Evolutionary conservation across 2,329 filamentous ascomycete species (phyloP).

Genomic region (Phyllosticta citribraziliensis): DNA sequence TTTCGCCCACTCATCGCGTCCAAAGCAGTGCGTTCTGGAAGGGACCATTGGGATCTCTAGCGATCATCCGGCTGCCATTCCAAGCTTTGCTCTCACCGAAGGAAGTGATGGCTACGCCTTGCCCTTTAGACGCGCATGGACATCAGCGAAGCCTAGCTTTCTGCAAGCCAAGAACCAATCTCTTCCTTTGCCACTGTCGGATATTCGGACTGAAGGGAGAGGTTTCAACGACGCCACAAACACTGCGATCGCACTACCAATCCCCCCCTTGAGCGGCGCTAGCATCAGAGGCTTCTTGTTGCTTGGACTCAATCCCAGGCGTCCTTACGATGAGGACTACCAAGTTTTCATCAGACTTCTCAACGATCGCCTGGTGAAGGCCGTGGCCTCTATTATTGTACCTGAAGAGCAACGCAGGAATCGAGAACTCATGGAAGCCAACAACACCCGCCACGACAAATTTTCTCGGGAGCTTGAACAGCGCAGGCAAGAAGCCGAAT

Average conservation of each 20-base stretch:
- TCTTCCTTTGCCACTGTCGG: neutral
- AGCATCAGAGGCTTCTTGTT: conserved; percentile 6
- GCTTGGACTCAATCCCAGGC: conserved; percentile 3
- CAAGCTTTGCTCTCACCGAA: conserved; percentile 4
- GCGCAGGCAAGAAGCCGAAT: conserved; percentile 2
- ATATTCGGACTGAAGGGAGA: neutral
- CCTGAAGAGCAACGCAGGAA: conserved; percentile 6
- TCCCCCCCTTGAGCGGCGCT: conserved; percentile 8
- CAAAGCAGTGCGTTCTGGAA: conserved; percentile 7
- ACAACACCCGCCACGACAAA: neutral
- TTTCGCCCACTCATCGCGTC: neutral
- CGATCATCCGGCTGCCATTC: neutral
- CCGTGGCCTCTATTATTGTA: conserved; percentile 5
- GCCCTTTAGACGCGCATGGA: conserved; percentile 8
- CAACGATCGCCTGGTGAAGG: conserved; percentile 8
- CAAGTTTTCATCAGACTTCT: conserved; percentile 4
- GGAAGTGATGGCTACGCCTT: neutral
- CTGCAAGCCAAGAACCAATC: neutral
- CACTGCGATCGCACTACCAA: neutral
- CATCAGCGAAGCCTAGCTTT: conserved; percentile 4
- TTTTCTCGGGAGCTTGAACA: conserved; percentile 5
- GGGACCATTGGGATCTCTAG: conserved; percentile 1
- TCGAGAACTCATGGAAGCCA: conserved; percentile 1
- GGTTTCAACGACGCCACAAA: conserved; percentile 4
- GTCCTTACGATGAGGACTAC: conserved; percentile 9